Evolutionary conservation across 1,139 yeast species (phyloP).

Genomic region (Yamadazyma atlantica): DNA sequence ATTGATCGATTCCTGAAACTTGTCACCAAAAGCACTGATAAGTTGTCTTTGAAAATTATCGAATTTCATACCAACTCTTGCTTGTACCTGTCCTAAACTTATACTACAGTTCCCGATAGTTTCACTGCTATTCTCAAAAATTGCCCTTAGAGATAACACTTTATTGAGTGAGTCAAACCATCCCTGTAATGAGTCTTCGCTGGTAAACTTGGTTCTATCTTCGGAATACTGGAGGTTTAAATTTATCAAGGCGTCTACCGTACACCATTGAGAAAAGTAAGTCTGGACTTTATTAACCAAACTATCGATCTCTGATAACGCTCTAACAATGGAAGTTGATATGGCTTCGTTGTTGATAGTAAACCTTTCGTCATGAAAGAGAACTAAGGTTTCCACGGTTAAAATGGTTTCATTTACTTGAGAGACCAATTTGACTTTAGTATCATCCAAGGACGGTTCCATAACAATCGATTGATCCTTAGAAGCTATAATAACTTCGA

Average conservation of each 20-base stretch:
- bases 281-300: conserved; percentile 23
- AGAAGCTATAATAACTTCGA: conserved; percentile 28
- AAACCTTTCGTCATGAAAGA: conserved; percentile 4
- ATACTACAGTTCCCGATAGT: conserved; percentile 44
- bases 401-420: conserved; percentile 14
- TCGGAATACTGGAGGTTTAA: conserved; percentile 22
- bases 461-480: conserved; percentile 45
- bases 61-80: conserved; percentile 53
- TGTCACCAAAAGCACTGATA: conserved; percentile 34
- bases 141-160: conserved; percentile 42
- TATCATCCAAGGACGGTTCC: conserved; percentile 25
- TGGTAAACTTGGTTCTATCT: conserved; percentile 22
- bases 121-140: conserved; percentile 51
- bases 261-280: conserved; percentile 53
- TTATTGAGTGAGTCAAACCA: conserved; percentile 54
- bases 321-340: conserved; percentile 3
- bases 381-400: conserved; percentile 15
- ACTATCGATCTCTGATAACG: conserved; percentile 19
- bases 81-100: conserved; percentile 54
- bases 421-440: conserved; percentile 19
- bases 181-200: conserved; percentile 27
- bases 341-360: neutral
- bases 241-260: conserved; percentile 63
- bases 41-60: conserved; percentile 58
- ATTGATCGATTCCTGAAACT: conserved; percentile 15